Conservation (phyloP, 176 grass and related monocot genomes). For the Saccharum spontaneum region DNA sequence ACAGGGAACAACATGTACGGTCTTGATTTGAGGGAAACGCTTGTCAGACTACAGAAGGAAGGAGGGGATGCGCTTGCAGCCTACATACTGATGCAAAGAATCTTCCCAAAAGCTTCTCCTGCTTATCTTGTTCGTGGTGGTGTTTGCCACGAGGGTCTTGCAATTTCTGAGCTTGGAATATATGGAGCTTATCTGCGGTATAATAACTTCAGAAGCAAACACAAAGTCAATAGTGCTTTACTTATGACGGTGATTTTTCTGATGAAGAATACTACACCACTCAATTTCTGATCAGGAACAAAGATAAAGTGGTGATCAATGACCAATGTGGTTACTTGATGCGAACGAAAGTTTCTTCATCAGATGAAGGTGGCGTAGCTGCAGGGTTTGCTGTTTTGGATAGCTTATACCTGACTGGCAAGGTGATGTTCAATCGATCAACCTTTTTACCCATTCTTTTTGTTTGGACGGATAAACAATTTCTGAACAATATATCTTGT, state of each 20-base stretch:
- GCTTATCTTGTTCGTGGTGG: slow-evolving; percentile 85
- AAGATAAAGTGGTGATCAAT: slow-evolving; percentile 89
- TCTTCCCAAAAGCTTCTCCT: slow-evolving; percentile 74
- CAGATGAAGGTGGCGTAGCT: slow-evolving; percentile 95
- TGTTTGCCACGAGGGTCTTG: slow-evolving; percentile 64
- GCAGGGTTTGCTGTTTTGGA: slow-evolving; percentile 97
- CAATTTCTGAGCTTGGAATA: slow-evolving; percentile 88
- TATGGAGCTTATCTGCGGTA: slow-evolving; percentile 87
- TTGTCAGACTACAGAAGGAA: slow-evolving; percentile 65
- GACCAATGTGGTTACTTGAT: slow-evolving; percentile 87
- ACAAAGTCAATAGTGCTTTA: not conserved
- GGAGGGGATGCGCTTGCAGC: slow-evolving; percentile 67
- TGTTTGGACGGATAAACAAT: not conserved
- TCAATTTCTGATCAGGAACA: slow-evolving; percentile 60
- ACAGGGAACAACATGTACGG: slow-evolving; percentile 93
- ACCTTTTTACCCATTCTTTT: slow-evolving; percentile 1
- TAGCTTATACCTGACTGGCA: slow-evolving; percentile 75
- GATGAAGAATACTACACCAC: not conserved
- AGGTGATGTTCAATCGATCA: slow-evolving; percentile 29
- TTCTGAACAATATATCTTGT: not conserved
- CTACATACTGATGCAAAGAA: slow-evolving; percentile 96
- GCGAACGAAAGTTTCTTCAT: slow-evolving; percentile 98
- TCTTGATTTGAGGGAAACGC: slow-evolving; percentile 63
- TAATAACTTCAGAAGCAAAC: not conserved
- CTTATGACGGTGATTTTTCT: slow-evolving; percentile 12